Percentiles rank a stretch among this genome's conserved stretches.
Conservation (phyloP, 768 basidiomycete species). For the Russula foetens region DNA sequence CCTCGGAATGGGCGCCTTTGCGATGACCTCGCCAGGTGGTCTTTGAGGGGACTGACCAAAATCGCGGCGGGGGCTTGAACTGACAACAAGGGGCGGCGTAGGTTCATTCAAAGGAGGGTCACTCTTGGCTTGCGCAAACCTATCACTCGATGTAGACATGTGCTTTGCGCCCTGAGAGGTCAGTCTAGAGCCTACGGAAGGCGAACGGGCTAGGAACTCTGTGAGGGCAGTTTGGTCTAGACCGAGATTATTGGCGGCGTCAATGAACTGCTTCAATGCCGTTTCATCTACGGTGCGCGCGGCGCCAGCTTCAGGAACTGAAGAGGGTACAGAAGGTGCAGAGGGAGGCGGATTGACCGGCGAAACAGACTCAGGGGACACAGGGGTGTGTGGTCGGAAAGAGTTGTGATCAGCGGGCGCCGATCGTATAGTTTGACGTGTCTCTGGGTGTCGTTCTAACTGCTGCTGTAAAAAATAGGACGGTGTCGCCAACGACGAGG, state of each 20-base stretch:
- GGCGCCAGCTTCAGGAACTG: neutral
- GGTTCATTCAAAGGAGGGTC: conserved; percentile 1
- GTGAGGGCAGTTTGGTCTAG: conserved; percentile 65
- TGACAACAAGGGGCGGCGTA: conserved; percentile 13
- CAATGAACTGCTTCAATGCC: conserved; percentile 65
- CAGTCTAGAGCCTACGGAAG: conserved; percentile 48
- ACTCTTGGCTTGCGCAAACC: conserved; percentile 6
- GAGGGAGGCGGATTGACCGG: neutral
- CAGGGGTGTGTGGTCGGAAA: conserved; percentile 13
- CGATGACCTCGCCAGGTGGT: conserved; percentile 7
- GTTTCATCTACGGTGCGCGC: conserved; percentile 32
- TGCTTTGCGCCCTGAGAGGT: conserved; percentile 39
- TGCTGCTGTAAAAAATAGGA: conserved; percentile 15
- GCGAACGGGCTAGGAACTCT: conserved; percentile 63
- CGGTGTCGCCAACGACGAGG: conserved; percentile 12
- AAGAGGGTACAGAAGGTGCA: neutral
- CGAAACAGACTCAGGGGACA: conserved; percentile 1
- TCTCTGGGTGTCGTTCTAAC: neutral
- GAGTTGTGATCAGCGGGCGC: conserved; percentile 17
- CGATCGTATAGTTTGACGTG: conserved; percentile 1
- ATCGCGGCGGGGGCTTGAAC: conserved; percentile 23
- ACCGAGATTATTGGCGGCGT: conserved; percentile 67
- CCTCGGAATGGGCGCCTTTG: conserved; percentile 7
- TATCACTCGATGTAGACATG: conserved; percentile 32
- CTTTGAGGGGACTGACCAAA: conserved; percentile 1